phyloP scores from a whole-genome alignment of 1,284 basidiomycete species.

The Cystobasidium pallidum region DNA sequence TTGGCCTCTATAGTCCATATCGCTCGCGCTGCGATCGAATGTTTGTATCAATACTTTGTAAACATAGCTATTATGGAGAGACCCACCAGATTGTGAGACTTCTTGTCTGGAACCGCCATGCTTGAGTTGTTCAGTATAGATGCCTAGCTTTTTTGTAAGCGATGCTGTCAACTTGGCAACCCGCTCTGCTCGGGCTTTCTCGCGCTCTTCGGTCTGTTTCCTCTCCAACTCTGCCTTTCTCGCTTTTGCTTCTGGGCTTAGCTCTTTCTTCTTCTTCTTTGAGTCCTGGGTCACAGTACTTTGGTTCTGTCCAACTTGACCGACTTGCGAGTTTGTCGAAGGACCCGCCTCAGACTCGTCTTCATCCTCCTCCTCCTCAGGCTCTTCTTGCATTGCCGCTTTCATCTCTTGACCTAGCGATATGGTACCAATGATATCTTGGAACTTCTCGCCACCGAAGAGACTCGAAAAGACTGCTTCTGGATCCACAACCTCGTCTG shows the following conservation, averaged over 20 bases:
- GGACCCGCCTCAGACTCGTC: constrained; percentile 44
- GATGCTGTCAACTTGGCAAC: constrained; percentile 81
- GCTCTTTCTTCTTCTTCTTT: constrained; percentile 43
- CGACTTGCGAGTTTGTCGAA: not conserved
- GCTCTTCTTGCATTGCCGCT: constrained; percentile 89
- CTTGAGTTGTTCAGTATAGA: constrained; percentile 85
- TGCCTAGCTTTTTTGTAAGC: constrained; percentile 81
- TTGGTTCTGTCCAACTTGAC: constrained; percentile 8
- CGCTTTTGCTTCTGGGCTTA: constrained; percentile 61
- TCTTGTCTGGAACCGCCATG: constrained; percentile 48
- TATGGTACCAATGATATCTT: constrained; percentile 61
- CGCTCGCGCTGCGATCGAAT: constrained; percentile 47
- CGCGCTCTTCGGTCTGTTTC: constrained; percentile 70
- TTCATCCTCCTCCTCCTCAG: constrained; percentile 69
- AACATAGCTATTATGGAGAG: not conserved
- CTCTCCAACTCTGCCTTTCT: constrained; percentile 65
- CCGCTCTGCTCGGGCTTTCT: constrained; percentile 74
- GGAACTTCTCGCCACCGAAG: constrained; percentile 66
- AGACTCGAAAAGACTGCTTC: constrained; percentile 92
- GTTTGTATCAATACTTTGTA: not conserved
- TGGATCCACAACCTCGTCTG: constrained; percentile 64
- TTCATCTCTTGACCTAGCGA: constrained; percentile 96
- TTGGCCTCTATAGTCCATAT: constrained; percentile 56
- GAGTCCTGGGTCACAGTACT: not conserved
- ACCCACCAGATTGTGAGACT: constrained; percentile 44